A percentile compares a stretch with the other conserved stretches of the same genome.
Evolutionary conservation across 257 asterid genomes (phyloP).

Genomic region (Forsythia suspensa): DNA sequence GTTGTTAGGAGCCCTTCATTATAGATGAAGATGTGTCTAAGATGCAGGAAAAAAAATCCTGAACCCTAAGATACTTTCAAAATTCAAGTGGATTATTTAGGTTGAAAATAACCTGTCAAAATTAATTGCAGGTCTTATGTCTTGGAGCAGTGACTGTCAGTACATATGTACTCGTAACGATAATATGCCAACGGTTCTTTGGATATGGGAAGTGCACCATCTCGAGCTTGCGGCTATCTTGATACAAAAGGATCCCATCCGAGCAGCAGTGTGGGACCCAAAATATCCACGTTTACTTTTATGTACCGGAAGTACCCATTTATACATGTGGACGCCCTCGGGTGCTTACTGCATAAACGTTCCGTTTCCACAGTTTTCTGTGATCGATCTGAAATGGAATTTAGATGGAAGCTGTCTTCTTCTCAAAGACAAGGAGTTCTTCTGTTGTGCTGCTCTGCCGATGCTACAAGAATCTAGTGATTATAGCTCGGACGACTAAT

Average conservation of each 20-base stretch:
- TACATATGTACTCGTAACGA: slow-evolving; percentile 89
- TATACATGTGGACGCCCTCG: slow-evolving; percentile 98
- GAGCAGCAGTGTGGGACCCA: slow-evolving; percentile 95
- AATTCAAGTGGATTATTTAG: background rate
- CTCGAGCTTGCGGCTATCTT: slow-evolving; percentile 91
- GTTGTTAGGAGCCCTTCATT: background rate
- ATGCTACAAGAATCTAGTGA: slow-evolving; percentile 80
- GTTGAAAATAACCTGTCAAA: slow-evolving; percentile 9
- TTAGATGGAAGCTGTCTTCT: slow-evolving; percentile 82
- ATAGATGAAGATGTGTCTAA: background rate
- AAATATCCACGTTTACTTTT: slow-evolving; percentile 72
- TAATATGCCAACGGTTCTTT: slow-evolving; percentile 92
- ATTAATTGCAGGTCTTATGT: slow-evolving; percentile 66
- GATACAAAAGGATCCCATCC: slow-evolving; percentile 87
- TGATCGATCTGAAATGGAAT: slow-evolving; percentile 86
- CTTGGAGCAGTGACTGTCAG: slow-evolving; percentile 93
- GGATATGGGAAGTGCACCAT: slow-evolving; percentile 93
- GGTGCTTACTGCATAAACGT: slow-evolving; percentile 86
- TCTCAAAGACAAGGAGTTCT: slow-evolving; percentile 79
- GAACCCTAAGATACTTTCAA: background rate
- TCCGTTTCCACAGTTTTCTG: slow-evolving; percentile 68
- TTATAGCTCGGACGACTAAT: slow-evolving; percentile 83
- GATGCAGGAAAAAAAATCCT: too few species aligned
- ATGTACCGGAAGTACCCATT: slow-evolving; percentile 76
- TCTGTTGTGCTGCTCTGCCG: slow-evolving; percentile 91